Conservation (phyloP, 2,329 filamentous ascomycete genomes). For the Fusarium drepaniforme region DNA sequence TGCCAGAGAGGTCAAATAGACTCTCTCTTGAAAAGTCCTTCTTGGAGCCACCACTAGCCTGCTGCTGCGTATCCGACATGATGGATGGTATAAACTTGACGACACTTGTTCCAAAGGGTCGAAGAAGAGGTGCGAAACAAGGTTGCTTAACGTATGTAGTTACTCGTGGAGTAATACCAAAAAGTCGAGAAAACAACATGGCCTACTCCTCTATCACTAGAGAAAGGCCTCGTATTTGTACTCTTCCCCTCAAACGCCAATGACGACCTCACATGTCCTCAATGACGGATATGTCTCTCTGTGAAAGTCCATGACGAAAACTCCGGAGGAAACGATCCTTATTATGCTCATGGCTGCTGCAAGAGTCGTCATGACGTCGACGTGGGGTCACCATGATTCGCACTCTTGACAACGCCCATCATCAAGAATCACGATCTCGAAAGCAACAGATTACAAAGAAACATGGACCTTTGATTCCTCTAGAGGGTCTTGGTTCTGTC, state of each 20-base stretch:
- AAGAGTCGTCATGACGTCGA: slow-evolving; percentile 34
- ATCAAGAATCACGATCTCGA: slow-evolving; percentile 19
- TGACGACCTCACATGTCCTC: slow-evolving; percentile 23
- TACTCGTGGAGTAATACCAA: not conserved
- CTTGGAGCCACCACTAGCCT: slow-evolving; percentile 37
- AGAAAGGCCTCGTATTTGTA: not conserved
- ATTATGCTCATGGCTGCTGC: not conserved
- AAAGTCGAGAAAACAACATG: not conserved
- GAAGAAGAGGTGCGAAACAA: not conserved
- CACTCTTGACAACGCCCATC: not conserved
- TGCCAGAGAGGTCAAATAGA: slow-evolving; percentile 58
- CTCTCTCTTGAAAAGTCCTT: slow-evolving; percentile 50
- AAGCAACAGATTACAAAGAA: slow-evolving; percentile 11
- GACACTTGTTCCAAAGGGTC: slow-evolving; percentile 14
- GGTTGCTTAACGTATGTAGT: not conserved
- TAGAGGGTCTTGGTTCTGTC: not conserved
- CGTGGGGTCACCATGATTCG: slow-evolving; percentile 36
- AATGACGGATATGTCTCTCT: slow-evolving; percentile 12
- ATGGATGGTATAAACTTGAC: not conserved
- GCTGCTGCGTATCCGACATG: slow-evolving; percentile 35
- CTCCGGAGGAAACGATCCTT: slow-evolving; percentile 33
- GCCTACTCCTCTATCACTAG: not conserved
- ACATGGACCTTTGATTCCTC: not conserved
- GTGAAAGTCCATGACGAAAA: slow-evolving; percentile 37
- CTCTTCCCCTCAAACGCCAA: slow-evolving; percentile 2